phyloP scores from a whole-genome alignment of 768 basidiomycete genomes.

The Tulasnella sp. region DNA sequence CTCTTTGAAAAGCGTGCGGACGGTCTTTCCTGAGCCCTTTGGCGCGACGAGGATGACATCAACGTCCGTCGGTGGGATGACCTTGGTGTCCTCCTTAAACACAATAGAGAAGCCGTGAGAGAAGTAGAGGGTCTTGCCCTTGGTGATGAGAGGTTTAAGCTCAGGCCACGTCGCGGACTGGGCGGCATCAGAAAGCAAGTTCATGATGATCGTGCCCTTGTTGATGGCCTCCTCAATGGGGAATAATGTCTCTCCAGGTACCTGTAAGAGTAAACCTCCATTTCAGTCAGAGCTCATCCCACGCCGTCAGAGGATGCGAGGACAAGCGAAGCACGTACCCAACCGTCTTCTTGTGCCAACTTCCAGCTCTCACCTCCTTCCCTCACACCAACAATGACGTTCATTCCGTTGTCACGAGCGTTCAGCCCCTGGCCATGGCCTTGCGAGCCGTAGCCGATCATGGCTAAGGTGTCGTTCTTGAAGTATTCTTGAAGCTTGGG shows the following conservation, averaged over 20 bases:
- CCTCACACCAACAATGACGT: slow-evolving; percentile 97
- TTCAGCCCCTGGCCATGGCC: slow-evolving; percentile 98
- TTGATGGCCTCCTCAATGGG: slow-evolving; percentile 96
- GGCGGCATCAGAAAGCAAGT: slow-evolving; percentile 97
- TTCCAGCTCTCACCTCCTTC: slow-evolving; percentile 95
- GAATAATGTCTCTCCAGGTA: slow-evolving; percentile 96
- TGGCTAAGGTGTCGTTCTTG: slow-evolving; percentile 97
- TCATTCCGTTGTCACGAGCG: slow-evolving; percentile 96
- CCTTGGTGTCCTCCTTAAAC: slow-evolving; percentile 93
- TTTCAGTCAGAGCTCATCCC: background rate
- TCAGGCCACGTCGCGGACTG: slow-evolving; percentile 92
- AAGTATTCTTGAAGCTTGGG: slow-evolving; percentile 99
- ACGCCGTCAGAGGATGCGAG: too few relatives aligned
- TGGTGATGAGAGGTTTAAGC: slow-evolving; percentile 88
- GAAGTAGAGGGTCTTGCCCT: slow-evolving; percentile 99
- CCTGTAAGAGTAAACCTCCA: slow-evolving; percentile 31
- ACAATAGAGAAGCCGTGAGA: slow-evolving; percentile 99
- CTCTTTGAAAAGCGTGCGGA: slow-evolving; percentile 99
- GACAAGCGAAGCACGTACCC: slow-evolving; percentile 42
- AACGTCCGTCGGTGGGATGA: slow-evolving; percentile 82
- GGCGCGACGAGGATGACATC: slow-evolving; percentile 99
- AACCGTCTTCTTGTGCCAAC: slow-evolving; percentile 90
- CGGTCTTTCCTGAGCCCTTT: slow-evolving; percentile 97
- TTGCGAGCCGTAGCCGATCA: slow-evolving; percentile 98
- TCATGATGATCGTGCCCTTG: slow-evolving; percentile 98